Conservation (phyloP, 148 eudicot genomes). For the Chenopodium suecicum region DNA sequence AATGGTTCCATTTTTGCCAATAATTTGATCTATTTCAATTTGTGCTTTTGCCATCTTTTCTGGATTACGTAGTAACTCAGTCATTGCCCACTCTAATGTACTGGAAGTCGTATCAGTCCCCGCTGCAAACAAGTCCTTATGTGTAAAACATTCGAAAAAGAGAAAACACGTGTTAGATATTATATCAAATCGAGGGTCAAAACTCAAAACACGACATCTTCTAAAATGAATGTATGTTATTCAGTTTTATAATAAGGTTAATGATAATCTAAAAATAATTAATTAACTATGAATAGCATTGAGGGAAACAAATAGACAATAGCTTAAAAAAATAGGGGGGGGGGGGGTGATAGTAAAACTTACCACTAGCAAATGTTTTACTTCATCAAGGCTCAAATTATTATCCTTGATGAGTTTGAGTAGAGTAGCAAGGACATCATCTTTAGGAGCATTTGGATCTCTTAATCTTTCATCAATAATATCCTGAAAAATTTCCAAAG, state of each 20-base stretch:
- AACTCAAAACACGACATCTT: too few species aligned
- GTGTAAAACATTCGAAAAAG: too few species aligned
- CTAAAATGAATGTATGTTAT: too few species aligned
- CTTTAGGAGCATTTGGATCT: neutral
- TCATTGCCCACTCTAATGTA: conserved; percentile 35
- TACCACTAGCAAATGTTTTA: conserved; percentile 35
- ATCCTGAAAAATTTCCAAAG: conserved; percentile 20
- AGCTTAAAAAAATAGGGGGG: too few species aligned
- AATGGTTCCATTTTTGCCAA: conserved; percentile 23
- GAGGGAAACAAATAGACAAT: too few species aligned
- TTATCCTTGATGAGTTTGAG: conserved; percentile 21
- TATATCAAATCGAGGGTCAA: too few species aligned
- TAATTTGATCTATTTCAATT: conserved; percentile 26
- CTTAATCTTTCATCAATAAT: conserved; percentile 25
- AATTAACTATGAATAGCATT: too few species aligned
- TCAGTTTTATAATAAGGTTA: too few species aligned
- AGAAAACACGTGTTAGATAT: too few species aligned
- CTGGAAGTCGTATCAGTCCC: conserved; percentile 35
- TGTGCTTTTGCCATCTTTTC: conserved; percentile 25
- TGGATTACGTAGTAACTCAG: conserved; percentile 26
- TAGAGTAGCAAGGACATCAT: conserved; percentile 19
- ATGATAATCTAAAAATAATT: too few species aligned
- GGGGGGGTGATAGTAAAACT: neutral
- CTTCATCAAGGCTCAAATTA: conserved; percentile 25
- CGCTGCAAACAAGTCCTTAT: conserved; percentile 10